Conservation (phyloP, 2,329 filamentous ascomycete genomes). For the Trichoderma sp. region DNA sequence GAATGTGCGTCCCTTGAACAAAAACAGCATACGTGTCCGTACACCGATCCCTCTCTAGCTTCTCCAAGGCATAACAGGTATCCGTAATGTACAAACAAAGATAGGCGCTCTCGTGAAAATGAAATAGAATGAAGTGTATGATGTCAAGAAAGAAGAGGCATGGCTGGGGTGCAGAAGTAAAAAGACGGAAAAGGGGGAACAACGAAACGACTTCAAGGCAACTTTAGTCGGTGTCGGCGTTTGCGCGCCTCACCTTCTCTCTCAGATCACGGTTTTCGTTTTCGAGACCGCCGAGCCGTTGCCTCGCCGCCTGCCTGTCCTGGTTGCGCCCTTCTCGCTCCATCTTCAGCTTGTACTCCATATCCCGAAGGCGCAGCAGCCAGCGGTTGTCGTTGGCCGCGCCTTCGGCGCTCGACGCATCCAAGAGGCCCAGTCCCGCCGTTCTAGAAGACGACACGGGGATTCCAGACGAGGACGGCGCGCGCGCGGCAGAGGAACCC, state of each 20-base stretch:
- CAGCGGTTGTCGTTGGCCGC: constrained; percentile 67
- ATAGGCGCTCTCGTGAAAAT: constrained; percentile 27
- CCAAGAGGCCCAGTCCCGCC: constrained; percentile 26
- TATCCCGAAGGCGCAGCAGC: constrained; percentile 81
- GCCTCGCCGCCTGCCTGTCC: constrained; percentile 80
- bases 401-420: constrained; percentile 17
- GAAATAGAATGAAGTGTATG: neutral
- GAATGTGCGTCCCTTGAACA: constrained; percentile 4
- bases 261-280: constrained; percentile 72
- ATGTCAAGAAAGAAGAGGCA: too few relatives aligned
- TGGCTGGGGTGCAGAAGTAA: too few relatives aligned
- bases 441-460: constrained; percentile 31
- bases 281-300: constrained; percentile 75
- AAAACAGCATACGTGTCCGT: constrained; percentile 21
- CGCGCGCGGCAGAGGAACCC: constrained; percentile 41
- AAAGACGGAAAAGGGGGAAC: neutral
- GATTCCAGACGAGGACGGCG: constrained; percentile 37
- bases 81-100: constrained; percentile 27
- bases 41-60: constrained; percentile 14
- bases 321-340: constrained; percentile 84
- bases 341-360: constrained; percentile 85
- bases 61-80: constrained; percentile 26
- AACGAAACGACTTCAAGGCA: neutral
- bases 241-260: constrained; percentile 56
- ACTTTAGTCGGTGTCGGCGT: constrained; percentile 35